Percentiles rank a stretch among this genome's conserved stretches.
Evolutionary conservation across 2,329 filamentous ascomycete genomes (phyloP).

Genomic region (Fusarium verrucosum): DNA sequence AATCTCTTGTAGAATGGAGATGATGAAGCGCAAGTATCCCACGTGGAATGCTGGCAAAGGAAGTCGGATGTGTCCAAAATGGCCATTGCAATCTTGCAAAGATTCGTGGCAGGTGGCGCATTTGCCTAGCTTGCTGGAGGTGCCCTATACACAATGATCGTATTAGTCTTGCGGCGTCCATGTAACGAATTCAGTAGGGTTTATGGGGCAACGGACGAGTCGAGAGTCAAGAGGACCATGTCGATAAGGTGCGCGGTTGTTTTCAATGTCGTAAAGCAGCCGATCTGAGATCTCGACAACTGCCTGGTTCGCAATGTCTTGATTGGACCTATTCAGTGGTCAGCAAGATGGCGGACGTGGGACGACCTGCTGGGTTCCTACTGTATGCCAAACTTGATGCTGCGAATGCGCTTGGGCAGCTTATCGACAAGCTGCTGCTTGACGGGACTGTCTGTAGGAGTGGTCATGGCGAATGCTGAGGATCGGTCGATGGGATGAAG

Average conservation of each 20-base stretch:
- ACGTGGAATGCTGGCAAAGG: slow-evolving; percentile 95
- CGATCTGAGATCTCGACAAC: slow-evolving; percentile 95
- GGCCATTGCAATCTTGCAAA: slow-evolving; percentile 87
- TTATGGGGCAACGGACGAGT: slow-evolving; percentile 61
- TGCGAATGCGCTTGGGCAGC: slow-evolving; percentile 89
- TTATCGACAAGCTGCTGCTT: slow-evolving; percentile 93
- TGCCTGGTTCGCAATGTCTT: slow-evolving; percentile 94
- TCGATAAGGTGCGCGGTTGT: slow-evolving; percentile 76
- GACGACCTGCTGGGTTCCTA: slow-evolving; percentile 60
- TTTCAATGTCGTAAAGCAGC: slow-evolving; percentile 89
- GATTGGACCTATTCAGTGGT: slow-evolving; percentile 72
- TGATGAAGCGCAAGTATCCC: slow-evolving; percentile 93
- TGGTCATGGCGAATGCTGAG: too few species aligned
- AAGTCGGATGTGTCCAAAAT: slow-evolving; percentile 93
- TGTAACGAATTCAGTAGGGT: neutral
- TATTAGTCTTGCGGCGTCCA: neutral
- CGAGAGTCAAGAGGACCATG: slow-evolving; percentile 90
- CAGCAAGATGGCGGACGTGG: neutral
- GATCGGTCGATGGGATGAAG: too few species aligned
- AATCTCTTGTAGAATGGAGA: slow-evolving; percentile 90
- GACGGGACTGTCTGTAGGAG: slow-evolving; percentile 55
- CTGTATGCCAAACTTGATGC: slow-evolving; percentile 94
- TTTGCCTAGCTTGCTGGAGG: slow-evolving; percentile 80
- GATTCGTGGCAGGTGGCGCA: slow-evolving; percentile 87
- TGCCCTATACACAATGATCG: slow-evolving; percentile 70